phyloP scores from a whole-genome alignment of 345 rosid genomes.

The Microcos paniculata region DNA sequence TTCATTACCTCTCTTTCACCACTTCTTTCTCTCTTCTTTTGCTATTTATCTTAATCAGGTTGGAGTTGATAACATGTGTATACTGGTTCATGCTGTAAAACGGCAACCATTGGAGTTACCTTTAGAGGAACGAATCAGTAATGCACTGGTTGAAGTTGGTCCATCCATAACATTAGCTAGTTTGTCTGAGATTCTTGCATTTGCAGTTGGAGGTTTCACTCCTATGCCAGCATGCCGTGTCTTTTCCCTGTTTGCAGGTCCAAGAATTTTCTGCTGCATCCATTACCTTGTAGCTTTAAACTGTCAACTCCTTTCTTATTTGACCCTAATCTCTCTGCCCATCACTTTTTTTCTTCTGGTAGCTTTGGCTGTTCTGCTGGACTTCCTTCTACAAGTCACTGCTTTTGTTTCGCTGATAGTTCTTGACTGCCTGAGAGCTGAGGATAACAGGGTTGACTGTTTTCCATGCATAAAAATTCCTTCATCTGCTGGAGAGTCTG shows the following conservation, averaged over 20 bases:
- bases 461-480: conserved; percentile 75
- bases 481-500: conserved; percentile 49
- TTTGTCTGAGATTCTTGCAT: conserved; percentile 91
- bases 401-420: conserved; percentile 95
- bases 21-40: conserved; percentile 9
- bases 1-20: background rate
- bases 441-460: conserved; percentile 80
- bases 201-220: conserved; percentile 93
- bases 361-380: conserved; percentile 95
- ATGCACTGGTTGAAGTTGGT: conserved; percentile 96
- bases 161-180: conserved; percentile 97
- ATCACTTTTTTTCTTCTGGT: conserved; percentile 20
- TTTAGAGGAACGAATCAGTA: conserved; percentile 81
- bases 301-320: background rate
- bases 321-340: background rate
- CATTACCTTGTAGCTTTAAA: background rate
- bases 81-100: conserved; percentile 95
- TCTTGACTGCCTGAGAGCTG: conserved; percentile 79
- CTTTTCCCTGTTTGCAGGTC: conserved; percentile 98
- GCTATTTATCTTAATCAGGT: conserved; percentile 46
- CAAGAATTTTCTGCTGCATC: conserved; percentile 12
- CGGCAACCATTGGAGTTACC: conserved; percentile 69
- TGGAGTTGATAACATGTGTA: conserved; percentile 99
- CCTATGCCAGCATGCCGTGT: conserved; percentile 99
- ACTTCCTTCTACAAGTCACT: conserved; percentile 93